These are phyloP conservation scores for Saccharomyces pastorianus DNA, from an alignment of 1,139 yeast species.

Conservation along the genomic window DNA sequence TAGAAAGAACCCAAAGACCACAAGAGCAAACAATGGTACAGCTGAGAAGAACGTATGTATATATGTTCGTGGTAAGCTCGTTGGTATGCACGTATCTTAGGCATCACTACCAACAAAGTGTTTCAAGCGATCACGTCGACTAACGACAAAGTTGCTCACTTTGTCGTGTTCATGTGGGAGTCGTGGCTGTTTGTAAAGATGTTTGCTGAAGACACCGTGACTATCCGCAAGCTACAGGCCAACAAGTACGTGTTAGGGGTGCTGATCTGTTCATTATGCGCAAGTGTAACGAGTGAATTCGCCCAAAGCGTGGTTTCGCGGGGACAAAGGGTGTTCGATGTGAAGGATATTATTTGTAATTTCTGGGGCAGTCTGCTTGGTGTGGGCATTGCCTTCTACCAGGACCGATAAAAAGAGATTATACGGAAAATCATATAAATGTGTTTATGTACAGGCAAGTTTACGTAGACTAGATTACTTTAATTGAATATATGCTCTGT, in stretches of 20 bases:
- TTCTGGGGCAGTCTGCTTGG: slow-evolving; percentile 31
- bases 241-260: slow-evolving; percentile 35
- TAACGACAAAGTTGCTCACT: slow-evolving; percentile 50
- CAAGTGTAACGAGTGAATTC: slow-evolving; percentile 46
- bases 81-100: slow-evolving; percentile 24
- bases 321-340: slow-evolving; percentile 40
- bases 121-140: slow-evolving; percentile 39
- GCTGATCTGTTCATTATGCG: slow-evolving; percentile 39
- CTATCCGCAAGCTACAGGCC: slow-evolving; percentile 18
- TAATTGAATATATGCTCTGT: slow-evolving; percentile 62
- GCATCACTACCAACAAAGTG: slow-evolving; percentile 35
- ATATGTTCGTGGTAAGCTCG: slow-evolving; percentile 21
- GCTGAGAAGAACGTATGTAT: slow-evolving; percentile 12
- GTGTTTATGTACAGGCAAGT: slow-evolving; percentile 3
- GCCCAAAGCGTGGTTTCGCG: slow-evolving; percentile 39
- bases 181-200: slow-evolving; percentile 43
- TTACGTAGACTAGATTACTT: slow-evolving; percentile 27
- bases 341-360: slow-evolving; percentile 41
- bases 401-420: slow-evolving; percentile 4
- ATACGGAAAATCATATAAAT: neutral
- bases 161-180: slow-evolving; percentile 39
- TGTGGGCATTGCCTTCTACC: slow-evolving; percentile 10
- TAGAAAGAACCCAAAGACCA: neutral
- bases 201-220: slow-evolving; percentile 2
- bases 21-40: neutral